Evolutionary conservation across 2,329 filamentous ascomycete species (phyloP).

Genomic region (Raffaelea ambrosiae): DNA sequence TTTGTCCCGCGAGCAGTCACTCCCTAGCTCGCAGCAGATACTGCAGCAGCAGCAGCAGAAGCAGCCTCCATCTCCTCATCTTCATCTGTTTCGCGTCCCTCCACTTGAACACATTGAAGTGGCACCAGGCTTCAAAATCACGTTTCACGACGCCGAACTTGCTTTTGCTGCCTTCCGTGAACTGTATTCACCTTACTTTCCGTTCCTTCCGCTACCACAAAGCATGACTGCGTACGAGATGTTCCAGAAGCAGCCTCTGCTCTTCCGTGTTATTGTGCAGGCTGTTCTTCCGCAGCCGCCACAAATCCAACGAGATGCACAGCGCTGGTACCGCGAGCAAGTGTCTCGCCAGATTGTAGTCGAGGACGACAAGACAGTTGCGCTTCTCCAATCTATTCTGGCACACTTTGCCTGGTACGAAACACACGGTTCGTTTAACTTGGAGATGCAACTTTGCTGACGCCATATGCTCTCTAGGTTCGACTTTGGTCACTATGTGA

Average conservation of each 20-base stretch:
- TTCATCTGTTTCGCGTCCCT: not conserved
- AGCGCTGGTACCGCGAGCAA: slow-evolving; percentile 26
- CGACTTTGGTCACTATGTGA: slow-evolving; percentile 29
- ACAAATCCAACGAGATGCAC: slow-evolving; percentile 21
- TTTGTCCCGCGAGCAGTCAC: not conserved
- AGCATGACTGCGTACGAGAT: slow-evolving; percentile 20
- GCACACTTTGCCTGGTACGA: slow-evolving; percentile 28
- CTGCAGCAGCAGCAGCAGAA: not conserved
- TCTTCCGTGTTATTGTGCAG: slow-evolving; percentile 30
- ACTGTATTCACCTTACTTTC: slow-evolving; percentile 24
- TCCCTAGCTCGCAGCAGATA: not conserved
- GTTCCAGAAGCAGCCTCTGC: slow-evolving; percentile 21
- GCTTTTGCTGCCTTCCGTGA: slow-evolving; percentile 24
- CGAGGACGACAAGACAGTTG: slow-evolving; percentile 24
- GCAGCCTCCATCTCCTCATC: not conserved
- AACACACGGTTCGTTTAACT: too few species aligned
- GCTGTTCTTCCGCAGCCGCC: slow-evolving; percentile 22
- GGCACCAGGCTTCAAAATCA: slow-evolving; percentile 25
- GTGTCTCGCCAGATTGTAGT: slow-evolving; percentile 29
- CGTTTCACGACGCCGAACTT: slow-evolving; percentile 22
- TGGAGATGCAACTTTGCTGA: not conserved
- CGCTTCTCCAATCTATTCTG: slow-evolving; percentile 29
- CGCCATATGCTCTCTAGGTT: slow-evolving; percentile 18
- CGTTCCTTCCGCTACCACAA: slow-evolving; percentile 26
- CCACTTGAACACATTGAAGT: slow-evolving; percentile 19